A percentile compares a stretch with the other conserved stretches of the same genome.
phyloP scores from a whole-genome alignment of 1,284 basidiomycete species.

The Moesziomyces parantarcticus region DNA sequence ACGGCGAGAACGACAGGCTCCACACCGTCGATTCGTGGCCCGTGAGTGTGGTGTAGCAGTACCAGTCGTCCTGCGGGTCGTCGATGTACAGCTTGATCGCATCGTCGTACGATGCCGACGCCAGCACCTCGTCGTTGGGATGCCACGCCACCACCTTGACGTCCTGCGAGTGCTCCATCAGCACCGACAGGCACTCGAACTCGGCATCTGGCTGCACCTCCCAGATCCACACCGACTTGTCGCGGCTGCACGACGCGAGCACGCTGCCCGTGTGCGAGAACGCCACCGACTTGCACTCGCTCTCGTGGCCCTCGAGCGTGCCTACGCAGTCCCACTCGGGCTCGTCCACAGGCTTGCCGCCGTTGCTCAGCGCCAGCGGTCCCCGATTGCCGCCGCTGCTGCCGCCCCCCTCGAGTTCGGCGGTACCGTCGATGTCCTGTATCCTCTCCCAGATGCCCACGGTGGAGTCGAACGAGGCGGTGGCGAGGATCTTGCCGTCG shows the following conservation, averaged over 20 bases:
- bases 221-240: conserved; percentile 99
- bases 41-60: conserved; percentile 81
- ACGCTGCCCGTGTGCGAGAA: conserved; percentile 83
- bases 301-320: conserved; percentile 93
- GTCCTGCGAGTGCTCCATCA: conserved; percentile 98
- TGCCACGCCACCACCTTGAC: conserved; percentile 97
- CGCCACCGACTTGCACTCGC: conserved; percentile 93
- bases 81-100: conserved; percentile 93
- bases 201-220: conserved; percentile 81
- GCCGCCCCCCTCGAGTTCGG: conserved; percentile 9
- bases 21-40: conserved; percentile 88
- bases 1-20: conserved; percentile 82
- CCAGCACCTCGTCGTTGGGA: conserved; percentile 92
- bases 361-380: conserved; percentile 68
- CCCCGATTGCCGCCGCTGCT: conserved; percentile 4
- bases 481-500: conserved; percentile 86
- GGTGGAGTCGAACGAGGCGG: conserved; percentile 93
- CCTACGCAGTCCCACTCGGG: conserved; percentile 81
- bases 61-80: conserved; percentile 96
- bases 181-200: conserved; percentile 91
- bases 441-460: conserved; percentile 85
- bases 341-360: conserved; percentile 46
- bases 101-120: conserved; percentile 96
- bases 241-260: conserved; percentile 90
- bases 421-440: conserved; percentile 59